A percentile compares a stretch with the other conserved stretches of the same genome.
phyloP scores from a whole-genome alignment of 78 protist species.

The Ministeria vibrans region DNA sequence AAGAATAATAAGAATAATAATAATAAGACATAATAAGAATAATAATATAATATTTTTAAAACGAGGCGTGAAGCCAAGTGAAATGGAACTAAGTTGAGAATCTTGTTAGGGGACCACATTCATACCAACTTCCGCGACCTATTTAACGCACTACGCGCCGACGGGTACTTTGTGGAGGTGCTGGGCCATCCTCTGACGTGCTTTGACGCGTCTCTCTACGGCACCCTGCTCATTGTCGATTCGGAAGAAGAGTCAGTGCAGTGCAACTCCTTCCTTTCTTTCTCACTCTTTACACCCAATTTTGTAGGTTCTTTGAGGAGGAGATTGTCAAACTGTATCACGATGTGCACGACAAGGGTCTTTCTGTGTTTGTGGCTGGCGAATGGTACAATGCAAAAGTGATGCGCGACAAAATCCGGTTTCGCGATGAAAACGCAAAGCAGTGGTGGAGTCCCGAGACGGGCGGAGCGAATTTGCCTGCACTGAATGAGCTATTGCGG shows the following conservation, averaged over 20 bases:
- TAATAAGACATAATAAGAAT: too few species aligned
- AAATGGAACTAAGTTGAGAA: too few species aligned
- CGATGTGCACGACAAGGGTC: constrained; percentile 53
- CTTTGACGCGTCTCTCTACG: constrained; percentile 78
- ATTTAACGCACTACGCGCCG: constrained; percentile 24
- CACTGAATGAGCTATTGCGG: constrained; percentile 75
- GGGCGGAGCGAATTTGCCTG: constrained; percentile 85
- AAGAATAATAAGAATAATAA: too few species aligned
- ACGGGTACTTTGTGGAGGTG: constrained; percentile 65
- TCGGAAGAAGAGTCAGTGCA: constrained; percentile 82
- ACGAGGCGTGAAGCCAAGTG: too few species aligned
- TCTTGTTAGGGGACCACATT: constrained; percentile 87
- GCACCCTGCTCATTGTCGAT: constrained; percentile 84
- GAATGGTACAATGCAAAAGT: constrained; percentile 73
- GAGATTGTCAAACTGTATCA: constrained; percentile 9
- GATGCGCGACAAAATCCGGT: constrained; percentile 51
- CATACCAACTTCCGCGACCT: constrained; percentile 81
- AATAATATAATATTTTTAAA: too few species aligned
- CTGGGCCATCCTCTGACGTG: constrained; percentile 66
- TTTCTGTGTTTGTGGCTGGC: constrained; percentile 65
- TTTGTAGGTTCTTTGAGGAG: constrained; percentile 1
- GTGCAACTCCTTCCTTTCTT: background rate
- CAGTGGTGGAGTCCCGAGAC: constrained; percentile 60
- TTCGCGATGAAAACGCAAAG: constrained; percentile 79
- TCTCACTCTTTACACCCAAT: background rate